A percentile compares a stretch with the other conserved stretches of the same genome.
Evolutionary conservation across 495 filamentous ascomycete genomes (phyloP).

Genomic region (Chlorociboria aeruginascens): DNA sequence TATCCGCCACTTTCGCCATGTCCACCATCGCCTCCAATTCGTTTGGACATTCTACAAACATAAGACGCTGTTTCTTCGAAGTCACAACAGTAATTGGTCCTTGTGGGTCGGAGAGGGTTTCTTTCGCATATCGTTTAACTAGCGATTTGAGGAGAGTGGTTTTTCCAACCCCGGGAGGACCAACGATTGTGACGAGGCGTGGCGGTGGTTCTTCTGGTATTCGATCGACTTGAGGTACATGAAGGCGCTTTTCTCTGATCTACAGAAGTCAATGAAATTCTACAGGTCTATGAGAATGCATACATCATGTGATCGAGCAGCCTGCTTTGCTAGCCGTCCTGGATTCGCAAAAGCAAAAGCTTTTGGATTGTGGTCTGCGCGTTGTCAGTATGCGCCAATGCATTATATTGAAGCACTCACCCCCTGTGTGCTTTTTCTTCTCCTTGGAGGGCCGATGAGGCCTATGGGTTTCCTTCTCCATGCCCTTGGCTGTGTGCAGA

Average conservation of each 20-base stretch:
- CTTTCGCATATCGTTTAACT: slow-evolving; percentile 89
- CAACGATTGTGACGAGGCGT: slow-evolving; percentile 81
- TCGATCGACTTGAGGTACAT: slow-evolving; percentile 91
- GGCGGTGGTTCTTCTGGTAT: slow-evolving; percentile 94
- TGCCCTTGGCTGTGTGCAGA: slow-evolving; percentile 21
- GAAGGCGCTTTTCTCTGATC: slow-evolving; percentile 89
- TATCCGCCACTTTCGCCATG: slow-evolving; percentile 90
- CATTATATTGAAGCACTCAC: slow-evolving; percentile 8
- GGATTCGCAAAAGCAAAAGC: slow-evolving; percentile 82
- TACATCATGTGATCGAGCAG: slow-evolving; percentile 87
- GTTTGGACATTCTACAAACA: slow-evolving; percentile 92
- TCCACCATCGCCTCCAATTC: slow-evolving; percentile 94
- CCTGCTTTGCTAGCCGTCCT: slow-evolving; percentile 71
- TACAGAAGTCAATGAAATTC: slow-evolving; percentile 22
- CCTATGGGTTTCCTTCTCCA: slow-evolving; percentile 80
- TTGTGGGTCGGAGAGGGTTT: slow-evolving; percentile 76
- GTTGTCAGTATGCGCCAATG: neutral
- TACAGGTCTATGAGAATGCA: neutral
- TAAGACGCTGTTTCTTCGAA: slow-evolving; percentile 81
- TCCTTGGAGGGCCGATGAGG: slow-evolving; percentile 80
- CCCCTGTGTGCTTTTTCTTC: slow-evolving; percentile 67
- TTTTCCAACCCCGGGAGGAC: slow-evolving; percentile 73
- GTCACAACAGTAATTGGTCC: slow-evolving; percentile 93
- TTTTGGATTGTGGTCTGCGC: slow-evolving; percentile 69
- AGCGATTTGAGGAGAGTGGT: slow-evolving; percentile 70